These are phyloP conservation scores for Ganoderma meredithae DNA, from an alignment of 1,284 basidiomycete genomes.

Conservation along the genomic window DNA sequence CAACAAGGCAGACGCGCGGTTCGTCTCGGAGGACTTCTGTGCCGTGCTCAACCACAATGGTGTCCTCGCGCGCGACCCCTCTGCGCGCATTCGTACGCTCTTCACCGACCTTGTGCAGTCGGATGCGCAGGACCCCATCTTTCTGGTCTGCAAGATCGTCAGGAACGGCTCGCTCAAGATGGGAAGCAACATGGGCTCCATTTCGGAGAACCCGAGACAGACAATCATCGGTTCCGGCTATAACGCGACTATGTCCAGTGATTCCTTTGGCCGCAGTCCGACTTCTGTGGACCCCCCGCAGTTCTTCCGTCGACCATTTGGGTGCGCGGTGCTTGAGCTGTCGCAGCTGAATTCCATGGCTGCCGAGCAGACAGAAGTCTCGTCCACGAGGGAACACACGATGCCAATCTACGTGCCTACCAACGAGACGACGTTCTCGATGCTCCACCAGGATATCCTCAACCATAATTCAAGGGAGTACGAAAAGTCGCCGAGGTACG, in stretches of 20 bases:
- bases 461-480: constrained; percentile 81
- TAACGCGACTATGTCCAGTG: constrained; percentile 20
- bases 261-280: constrained; percentile 27
- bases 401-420: constrained; percentile 92
- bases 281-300: constrained; percentile 35
- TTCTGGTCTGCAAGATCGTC: constrained; percentile 90
- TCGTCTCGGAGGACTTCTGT: constrained; percentile 95
- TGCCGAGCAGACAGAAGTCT: constrained; percentile 66
- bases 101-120: constrained; percentile 89
- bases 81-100: constrained; percentile 78
- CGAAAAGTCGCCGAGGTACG: constrained; percentile 83
- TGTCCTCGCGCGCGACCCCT: constrained; percentile 78
- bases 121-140: constrained; percentile 87
- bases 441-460: constrained; percentile 95
- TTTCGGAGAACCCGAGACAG: constrained; percentile 55
- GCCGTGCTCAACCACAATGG: constrained; percentile 92
- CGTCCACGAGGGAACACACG: constrained; percentile 74
- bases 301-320: constrained; percentile 89
- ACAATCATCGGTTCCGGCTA: constrained; percentile 51
- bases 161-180: constrained; percentile 89
- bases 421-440: constrained; percentile 89
- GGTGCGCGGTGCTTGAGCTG: constrained; percentile 91
- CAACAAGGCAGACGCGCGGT: constrained; percentile 83
- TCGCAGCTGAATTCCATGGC: constrained; percentile 77
- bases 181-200: constrained; percentile 59